A percentile compares a stretch with the other conserved stretches of the same genome.
Evolutionary conservation across 1,284 basidiomycete genomes (phyloP).

Genomic region (Xerocomus nothofagi): DNA sequence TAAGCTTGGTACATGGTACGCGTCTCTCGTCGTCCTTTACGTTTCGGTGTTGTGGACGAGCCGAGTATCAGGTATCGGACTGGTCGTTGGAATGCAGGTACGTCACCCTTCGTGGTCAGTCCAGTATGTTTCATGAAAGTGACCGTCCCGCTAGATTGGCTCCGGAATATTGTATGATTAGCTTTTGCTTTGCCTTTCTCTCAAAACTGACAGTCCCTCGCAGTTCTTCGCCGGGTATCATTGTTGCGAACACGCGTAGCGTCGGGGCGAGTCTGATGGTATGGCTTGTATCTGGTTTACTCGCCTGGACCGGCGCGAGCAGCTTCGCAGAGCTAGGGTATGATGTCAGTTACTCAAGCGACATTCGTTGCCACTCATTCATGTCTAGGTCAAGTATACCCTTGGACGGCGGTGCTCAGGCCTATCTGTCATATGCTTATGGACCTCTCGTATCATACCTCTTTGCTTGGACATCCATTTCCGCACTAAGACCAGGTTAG

Average conservation of each 20-base stretch:
- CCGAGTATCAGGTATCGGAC: conserved; percentile 64
- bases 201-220: not conserved
- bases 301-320: conserved; percentile 93
- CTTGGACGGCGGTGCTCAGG: conserved; percentile 89
- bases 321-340: conserved; percentile 88
- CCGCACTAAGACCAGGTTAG: conserved; percentile 79
- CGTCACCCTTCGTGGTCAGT: conserved; percentile 8
- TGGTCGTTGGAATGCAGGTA: conserved; percentile 80
- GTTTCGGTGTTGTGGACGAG: conserved; percentile 9
- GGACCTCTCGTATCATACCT: conserved; percentile 85
- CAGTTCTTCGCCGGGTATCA: conserved; percentile 88
- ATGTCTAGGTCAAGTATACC: conserved; percentile 53
- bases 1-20: conserved; percentile 77
- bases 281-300: conserved; percentile 76
- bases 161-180: conserved; percentile 83
- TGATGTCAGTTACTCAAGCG: conserved; percentile 29
- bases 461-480: conserved; percentile 89
- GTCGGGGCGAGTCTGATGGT: conserved; percentile 82
- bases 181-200: not conserved
- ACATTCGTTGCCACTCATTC: not conserved
- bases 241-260: conserved; percentile 83
- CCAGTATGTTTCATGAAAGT: not conserved
- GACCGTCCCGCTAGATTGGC: conserved; percentile 58
- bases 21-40: conserved; percentile 5
- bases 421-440: conserved; percentile 87